phyloP scores from a whole-genome alignment of 306 rosid species.

The Arachis hypogaea region DNA sequence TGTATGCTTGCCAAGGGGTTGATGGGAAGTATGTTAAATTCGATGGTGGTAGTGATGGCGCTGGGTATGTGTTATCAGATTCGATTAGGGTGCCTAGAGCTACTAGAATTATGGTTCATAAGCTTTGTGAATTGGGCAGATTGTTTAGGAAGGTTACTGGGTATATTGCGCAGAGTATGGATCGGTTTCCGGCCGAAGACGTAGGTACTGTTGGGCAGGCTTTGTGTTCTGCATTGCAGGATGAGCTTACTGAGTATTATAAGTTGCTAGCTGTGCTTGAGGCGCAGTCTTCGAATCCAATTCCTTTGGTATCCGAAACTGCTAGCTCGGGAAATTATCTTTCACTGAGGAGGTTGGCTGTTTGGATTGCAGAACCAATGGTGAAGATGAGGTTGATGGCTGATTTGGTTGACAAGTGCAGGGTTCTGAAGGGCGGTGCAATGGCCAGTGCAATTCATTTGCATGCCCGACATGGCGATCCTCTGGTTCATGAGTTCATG shows the following conservation, averaged over 20 bases:
- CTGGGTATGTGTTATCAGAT: constrained; percentile 58
- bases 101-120: constrained; percentile 63
- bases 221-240: constrained; percentile 91
- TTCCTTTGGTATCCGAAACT: constrained; percentile 76
- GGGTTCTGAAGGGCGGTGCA: constrained; percentile 83
- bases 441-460: constrained; percentile 93
- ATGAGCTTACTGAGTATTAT: constrained; percentile 88
- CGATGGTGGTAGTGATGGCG: constrained; percentile 44
- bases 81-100: constrained; percentile 71
- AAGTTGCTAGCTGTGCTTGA: constrained; percentile 89
- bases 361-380: constrained; percentile 95
- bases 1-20: constrained; percentile 94
- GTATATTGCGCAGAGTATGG: constrained; percentile 71
- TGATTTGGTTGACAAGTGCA: constrained; percentile 91
- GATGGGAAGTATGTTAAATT: constrained; percentile 81
- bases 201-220: constrained; percentile 95
- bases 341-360: constrained; percentile 77
- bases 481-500: constrained; percentile 91
- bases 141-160: constrained; percentile 80
- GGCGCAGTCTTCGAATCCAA: constrained; percentile 77
- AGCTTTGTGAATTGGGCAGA: constrained; percentile 87
- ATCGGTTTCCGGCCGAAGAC: constrained; percentile 74
- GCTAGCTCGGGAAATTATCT: constrained; percentile 74
- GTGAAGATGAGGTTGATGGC: constrained; percentile 94
- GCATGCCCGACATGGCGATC: constrained; percentile 95